Percentiles rank a stretch among this genome's conserved stretches.
Conservation (phyloP, 202 grass and related monocot species). For the Setaria viridis region DNA sequence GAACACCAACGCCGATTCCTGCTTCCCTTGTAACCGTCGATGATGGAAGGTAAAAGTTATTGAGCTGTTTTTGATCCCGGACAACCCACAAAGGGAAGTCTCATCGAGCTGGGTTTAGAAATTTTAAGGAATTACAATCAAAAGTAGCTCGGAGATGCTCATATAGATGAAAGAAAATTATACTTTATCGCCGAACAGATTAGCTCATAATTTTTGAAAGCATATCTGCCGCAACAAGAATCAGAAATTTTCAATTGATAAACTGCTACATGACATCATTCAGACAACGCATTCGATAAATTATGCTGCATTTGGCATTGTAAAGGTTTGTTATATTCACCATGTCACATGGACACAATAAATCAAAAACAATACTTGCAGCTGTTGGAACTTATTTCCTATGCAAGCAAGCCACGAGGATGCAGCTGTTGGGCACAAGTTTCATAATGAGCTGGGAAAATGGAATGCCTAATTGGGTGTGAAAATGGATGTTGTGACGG, state of each 20-base stretch:
- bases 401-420: conserved; percentile 2
- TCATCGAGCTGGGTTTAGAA: too few relatives aligned
- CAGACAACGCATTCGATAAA: conserved; percentile 5
- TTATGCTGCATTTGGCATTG: conserved; percentile 19
- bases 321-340: not conserved
- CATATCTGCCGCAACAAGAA: conserved; percentile 15
- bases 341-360: not conserved
- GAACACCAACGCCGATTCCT: too few relatives aligned
- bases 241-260: conserved; percentile 29
- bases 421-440: too few relatives aligned
- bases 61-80: too few relatives aligned
- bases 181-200: conserved; percentile 26
- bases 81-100: too few relatives aligned
- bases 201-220: conserved; percentile 18
- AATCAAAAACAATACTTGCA: not conserved
- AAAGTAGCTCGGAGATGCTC: conserved; percentile 12
- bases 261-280: conserved; percentile 10
- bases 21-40: too few relatives aligned
- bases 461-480: too few relatives aligned
- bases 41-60: too few relatives aligned
- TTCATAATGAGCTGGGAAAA: too few relatives aligned
- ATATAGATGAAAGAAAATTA: conserved; percentile 2
- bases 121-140: conserved; percentile 31
- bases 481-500: too few relatives aligned
- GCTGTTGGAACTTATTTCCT: not conserved